A percentile compares a stretch with the other conserved stretches of the same genome.
Evolutionary conservation across 2,329 filamentous ascomycete species (phyloP).

Genomic region (Apiospora rasikravindrae): DNA sequence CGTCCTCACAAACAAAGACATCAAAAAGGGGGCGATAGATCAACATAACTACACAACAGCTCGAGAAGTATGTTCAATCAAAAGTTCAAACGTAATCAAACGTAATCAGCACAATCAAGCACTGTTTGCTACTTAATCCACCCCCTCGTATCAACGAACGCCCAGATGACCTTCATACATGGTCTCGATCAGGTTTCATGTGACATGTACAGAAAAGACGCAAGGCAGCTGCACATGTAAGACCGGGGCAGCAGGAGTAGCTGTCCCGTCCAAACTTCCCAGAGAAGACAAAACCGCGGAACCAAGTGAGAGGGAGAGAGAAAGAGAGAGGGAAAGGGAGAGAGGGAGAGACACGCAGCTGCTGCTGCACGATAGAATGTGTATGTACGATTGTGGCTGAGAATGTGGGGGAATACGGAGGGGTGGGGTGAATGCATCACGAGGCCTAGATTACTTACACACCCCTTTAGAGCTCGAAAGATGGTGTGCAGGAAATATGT

Average conservation of each 20-base stretch:
- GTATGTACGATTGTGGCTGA: conserved; percentile 2
- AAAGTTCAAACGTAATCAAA: neutral
- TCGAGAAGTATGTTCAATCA: neutral
- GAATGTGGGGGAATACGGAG: conserved; percentile 1
- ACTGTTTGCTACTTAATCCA: neutral
- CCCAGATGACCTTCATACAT: neutral
- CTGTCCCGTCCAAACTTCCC: neutral
- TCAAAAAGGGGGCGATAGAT: neutral
- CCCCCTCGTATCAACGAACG: neutral
- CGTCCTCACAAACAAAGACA: neutral
- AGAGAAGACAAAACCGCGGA: neutral
- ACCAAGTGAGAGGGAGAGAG: neutral
- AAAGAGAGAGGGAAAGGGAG: neutral
- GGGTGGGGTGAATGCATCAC: conserved; percentile 15
- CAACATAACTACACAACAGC: neutral
- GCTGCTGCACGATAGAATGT: neutral
- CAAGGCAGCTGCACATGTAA: neutral
- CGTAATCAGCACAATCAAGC: neutral
- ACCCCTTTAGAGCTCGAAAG: neutral
- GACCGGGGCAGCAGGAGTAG: neutral
- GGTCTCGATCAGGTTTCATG: neutral
- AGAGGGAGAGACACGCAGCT: neutral
- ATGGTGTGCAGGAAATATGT: neutral
- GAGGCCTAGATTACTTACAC: conserved; percentile 4
- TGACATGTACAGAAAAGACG: neutral